phyloP scores from a whole-genome alignment of 352 stramenopile genomes.

The Globisporangium polare region DNA sequence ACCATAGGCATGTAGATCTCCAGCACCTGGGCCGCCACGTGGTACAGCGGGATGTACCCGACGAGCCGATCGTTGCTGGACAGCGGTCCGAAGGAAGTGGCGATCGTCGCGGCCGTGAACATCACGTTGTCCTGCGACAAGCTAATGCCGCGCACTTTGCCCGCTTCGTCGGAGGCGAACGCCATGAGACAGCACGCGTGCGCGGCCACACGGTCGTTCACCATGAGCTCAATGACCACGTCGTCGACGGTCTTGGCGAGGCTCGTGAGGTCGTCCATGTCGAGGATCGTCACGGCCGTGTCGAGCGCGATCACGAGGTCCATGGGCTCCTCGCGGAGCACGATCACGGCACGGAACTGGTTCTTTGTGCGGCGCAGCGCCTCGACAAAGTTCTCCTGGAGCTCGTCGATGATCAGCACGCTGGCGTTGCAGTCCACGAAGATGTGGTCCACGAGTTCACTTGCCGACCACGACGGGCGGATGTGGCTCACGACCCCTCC shows the following conservation, averaged over 20 bases:
- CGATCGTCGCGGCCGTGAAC: constrained; percentile 69
- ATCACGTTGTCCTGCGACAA: constrained; percentile 85
- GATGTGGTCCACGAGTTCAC: constrained; percentile 50
- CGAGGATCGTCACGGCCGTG: constrained; percentile 42
- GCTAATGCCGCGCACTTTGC: constrained; percentile 41
- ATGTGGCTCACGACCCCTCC: constrained; percentile 62
- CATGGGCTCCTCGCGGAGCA: constrained; percentile 33
- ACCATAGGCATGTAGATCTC: constrained; percentile 74
- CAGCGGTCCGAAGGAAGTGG: constrained; percentile 50
- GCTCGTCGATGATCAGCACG: constrained; percentile 54
- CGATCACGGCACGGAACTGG: constrained; percentile 39
- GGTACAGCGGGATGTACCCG: constrained; percentile 65
- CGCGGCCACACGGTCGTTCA: constrained; percentile 28
- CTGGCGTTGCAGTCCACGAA: constrained; percentile 47
- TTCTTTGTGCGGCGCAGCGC: constrained; percentile 24
- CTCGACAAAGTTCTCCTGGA: constrained; percentile 44
- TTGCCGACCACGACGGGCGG: constrained; percentile 40
- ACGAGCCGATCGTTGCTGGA: constrained; percentile 48
- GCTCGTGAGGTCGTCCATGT: constrained; percentile 33
- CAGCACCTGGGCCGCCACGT: constrained; percentile 64
- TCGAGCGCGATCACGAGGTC: constrained; percentile 21
- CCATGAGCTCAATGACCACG: constrained; percentile 22
- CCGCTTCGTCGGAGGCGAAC: constrained; percentile 61
- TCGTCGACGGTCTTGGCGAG: constrained; percentile 26
- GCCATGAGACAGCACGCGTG: constrained; percentile 47